Percentiles rank a stretch among this genome's conserved stretches.
phyloP scores from a whole-genome alignment of 1,284 basidiomycete species.

The Malassezia caprae region DNA sequence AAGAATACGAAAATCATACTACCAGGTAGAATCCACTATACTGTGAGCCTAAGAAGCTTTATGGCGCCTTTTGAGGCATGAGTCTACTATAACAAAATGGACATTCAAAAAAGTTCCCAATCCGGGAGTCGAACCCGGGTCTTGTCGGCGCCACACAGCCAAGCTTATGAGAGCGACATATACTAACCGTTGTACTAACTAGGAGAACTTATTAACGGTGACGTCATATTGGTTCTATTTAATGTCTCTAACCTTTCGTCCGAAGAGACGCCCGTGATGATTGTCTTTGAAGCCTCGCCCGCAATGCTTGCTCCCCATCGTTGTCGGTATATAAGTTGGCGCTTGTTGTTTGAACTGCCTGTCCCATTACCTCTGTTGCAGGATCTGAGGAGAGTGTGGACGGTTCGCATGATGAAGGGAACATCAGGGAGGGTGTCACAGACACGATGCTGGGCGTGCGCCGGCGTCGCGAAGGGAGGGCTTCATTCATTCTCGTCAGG shows the following conservation, averaged over 20 bases:
- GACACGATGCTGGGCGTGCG: constrained; percentile 18
- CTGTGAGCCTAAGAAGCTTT: too few relatives aligned
- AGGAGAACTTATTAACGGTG: constrained; percentile 11
- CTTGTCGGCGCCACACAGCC: constrained; percentile 19
- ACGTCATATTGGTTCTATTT: neutral
- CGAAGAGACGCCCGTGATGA: neutral
- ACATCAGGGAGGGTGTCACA: constrained; percentile 15
- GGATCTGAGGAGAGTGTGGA: neutral
- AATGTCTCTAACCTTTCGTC: neutral
- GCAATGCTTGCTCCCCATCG: neutral
- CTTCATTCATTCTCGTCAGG: constrained; percentile 4
- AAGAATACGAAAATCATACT: constrained; percentile 14
- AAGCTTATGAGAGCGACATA: constrained; percentile 19
- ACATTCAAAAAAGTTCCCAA: constrained; percentile 16
- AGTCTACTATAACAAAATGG: neutral
- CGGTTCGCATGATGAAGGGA: neutral
- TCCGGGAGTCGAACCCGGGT: constrained; percentile 24
- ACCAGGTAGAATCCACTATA: neutral
- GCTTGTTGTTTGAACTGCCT: neutral
- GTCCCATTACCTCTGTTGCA: neutral
- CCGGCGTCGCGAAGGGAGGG: neutral
- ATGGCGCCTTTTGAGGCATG: neutral
- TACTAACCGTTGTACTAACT: constrained; percentile 24
- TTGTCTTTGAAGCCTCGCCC: neutral
- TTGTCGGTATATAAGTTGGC: neutral